Base-by-base conservation (phyloP, 345 rosid species). In the Reutealis trisperma region DNA sequence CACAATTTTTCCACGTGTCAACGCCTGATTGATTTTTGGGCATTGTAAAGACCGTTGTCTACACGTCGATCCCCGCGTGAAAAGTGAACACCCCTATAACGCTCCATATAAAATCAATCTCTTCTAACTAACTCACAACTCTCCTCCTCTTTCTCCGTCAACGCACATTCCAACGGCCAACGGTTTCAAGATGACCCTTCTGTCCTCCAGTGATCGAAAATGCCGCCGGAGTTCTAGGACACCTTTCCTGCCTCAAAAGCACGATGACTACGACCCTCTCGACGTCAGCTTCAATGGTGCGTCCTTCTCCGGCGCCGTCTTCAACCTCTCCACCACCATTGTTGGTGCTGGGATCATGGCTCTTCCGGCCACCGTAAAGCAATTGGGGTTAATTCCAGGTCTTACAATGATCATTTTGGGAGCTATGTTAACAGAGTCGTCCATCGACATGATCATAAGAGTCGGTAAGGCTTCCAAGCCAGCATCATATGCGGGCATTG, bases 321-420 rank as follows among this genome's bases (percentile, higher is more conserved):
- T 85, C 80, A 91, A 91, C 77, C 91, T 89, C 51, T 89, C 91
- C 65, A 91, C 93, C 66, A 88, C 91, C 44, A 81, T 89, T 71
- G 86, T 91, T 8, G 93, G 93, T 14, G 90, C 90, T 34, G 90
- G 95, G 25, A 87, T 91, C 84, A 89, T 88, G 91, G 91, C 90
- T n/a, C 85, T 91, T 12, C 93, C 91, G 6, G 87, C 93, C 47
- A 76, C 87, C 42, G 86, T 88, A 62, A 89, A 83, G 73, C 89
- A 88, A 63, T 45, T 91, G 62, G 95, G 93, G 9, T 66, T 89
- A 5, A 71, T 91, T 54, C 93, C 88, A 0, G 88, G 93, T 9
- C 74, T 91, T 4, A 21, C 82, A 1, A 77, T 84, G 83, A 91
- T 89, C 22, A 60, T 82, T 27, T 47, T 85, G 21, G 89, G 83